Percentiles rank a stretch among this genome's conserved stretches.
Conservation (phyloP, 73 alveolate genomes). For the Uronychia binucleata region DNA sequence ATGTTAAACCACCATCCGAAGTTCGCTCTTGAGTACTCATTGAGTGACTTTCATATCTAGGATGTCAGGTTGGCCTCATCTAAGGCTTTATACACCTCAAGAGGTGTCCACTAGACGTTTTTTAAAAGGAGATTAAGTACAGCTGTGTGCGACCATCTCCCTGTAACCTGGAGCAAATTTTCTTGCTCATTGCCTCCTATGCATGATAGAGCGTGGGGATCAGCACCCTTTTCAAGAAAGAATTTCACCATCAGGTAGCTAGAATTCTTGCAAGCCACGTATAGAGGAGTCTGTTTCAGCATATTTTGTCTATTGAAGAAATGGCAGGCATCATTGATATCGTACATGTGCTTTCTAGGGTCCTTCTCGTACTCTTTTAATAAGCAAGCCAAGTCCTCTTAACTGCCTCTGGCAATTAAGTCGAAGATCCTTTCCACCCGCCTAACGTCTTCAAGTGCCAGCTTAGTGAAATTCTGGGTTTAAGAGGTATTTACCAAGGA, state of each 20-base stretch:
- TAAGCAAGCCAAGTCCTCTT: background rate
- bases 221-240: background rate
- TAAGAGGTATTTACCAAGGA: too few species aligned
- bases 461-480: background rate
- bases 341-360: background rate
- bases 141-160: background rate
- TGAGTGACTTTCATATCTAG: background rate
- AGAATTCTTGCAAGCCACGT: background rate
- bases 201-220: background rate
- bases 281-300: background rate
- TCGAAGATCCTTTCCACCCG: background rate
- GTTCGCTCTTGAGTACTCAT: background rate
- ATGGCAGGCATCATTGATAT: background rate
- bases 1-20: background rate
- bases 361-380: background rate
- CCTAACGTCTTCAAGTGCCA: background rate
- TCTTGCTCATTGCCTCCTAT: background rate
- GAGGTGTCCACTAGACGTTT: background rate
- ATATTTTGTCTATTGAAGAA: background rate
- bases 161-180: background rate
- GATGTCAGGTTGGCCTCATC: background rate
- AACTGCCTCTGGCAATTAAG: background rate
- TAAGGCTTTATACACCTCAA: background rate
- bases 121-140: background rate
- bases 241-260: background rate